Percentiles rank a stretch among this genome's conserved stretches.
Conservation (phyloP, 352 stramenopile species). For the Globisporangium recalcitrans region DNA sequence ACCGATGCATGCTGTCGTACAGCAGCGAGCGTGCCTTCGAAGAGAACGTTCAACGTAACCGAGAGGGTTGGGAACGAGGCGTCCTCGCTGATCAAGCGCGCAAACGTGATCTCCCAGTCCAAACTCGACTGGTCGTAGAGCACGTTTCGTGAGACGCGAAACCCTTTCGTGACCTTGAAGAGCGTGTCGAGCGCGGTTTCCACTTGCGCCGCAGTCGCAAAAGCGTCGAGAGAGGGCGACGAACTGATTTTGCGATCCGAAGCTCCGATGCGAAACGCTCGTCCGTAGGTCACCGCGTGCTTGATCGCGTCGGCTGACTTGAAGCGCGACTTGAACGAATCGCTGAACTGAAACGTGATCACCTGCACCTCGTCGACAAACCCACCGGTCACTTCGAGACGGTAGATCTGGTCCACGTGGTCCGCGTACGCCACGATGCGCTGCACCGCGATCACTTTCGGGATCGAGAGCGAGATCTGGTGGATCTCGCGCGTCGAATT, state of each 20-base stretch:
- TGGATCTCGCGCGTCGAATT: constrained; percentile 67
- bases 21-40: constrained; percentile 36
- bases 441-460: constrained; percentile 59
- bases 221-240: constrained; percentile 38
- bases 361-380: constrained; percentile 40
- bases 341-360: constrained; percentile 45
- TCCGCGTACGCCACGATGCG: constrained; percentile 47
- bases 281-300: constrained; percentile 31
- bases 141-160: constrained; percentile 32
- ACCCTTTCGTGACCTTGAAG: constrained; percentile 20
- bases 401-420: constrained; percentile 54
- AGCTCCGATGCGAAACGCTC: constrained; percentile 35
- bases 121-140: constrained; percentile 29
- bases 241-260: constrained; percentile 11
- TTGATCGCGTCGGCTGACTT: constrained; percentile 26
- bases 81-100: constrained; percentile 27
- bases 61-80: constrained; percentile 36
- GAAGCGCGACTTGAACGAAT: constrained; percentile 44
- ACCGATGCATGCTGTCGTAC: constrained; percentile 19
- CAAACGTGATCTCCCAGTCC: constrained; percentile 54
- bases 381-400: constrained; percentile 36
- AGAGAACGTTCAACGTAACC: constrained; percentile 21
- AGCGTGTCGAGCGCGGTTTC: constrained; percentile 38
- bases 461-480: constrained; percentile 39
- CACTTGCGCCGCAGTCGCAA: constrained; percentile 36